Evolutionary conservation across 495 filamentous ascomycete species (phyloP), one percentile per base, ranked within the genome.

Genomic region (Bacidia rubella): DNA sequence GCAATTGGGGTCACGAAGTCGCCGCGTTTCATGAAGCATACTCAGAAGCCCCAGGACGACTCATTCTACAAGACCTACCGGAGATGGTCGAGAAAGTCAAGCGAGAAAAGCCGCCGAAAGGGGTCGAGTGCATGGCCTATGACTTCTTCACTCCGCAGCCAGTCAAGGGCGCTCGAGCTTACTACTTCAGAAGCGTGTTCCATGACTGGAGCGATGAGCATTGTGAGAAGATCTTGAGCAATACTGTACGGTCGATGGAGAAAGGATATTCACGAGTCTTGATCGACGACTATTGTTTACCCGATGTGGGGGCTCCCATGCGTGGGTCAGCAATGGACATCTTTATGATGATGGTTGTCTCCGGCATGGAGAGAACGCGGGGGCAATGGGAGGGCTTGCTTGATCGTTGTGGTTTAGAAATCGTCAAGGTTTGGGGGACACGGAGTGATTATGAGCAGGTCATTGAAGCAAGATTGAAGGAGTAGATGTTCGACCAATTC

Each of bases 11-110:
- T 2, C 68, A 72, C 52, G 69, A 73, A 22, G 48, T 68, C 15
- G 40, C 57, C 3, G 56, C 49, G 0, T 65, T 73, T 58, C 61
- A 62, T 49, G 57, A 64, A 22, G 55, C 48, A 10, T 57, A 57
- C 26, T 68, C 70, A 0, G 47, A 69, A 1, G 44, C 70, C 1
- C 59, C 67, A 2, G 74, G 72, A 0, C 62, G 63, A 12, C 61
- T 77, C n/a, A 57, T 80, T 7, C 52, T 80, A 2, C 73, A 79
- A 55, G 77, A 79, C 57, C 64, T 70, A 1, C 62, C 67, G 3
- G 44, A 64, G 20, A 66, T 70, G 1, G 54, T 74, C 26, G 62
- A 64, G 12, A 57, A 57, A 29, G 49, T 57, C 2, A 58, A 62
- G 20, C 59, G 67, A 3, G 47, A 59, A 17, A 51, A 57, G 5